Evolutionary conservation across 1,139 yeast species (phyloP).

Genomic region (Blastobotrys persicus): DNA sequence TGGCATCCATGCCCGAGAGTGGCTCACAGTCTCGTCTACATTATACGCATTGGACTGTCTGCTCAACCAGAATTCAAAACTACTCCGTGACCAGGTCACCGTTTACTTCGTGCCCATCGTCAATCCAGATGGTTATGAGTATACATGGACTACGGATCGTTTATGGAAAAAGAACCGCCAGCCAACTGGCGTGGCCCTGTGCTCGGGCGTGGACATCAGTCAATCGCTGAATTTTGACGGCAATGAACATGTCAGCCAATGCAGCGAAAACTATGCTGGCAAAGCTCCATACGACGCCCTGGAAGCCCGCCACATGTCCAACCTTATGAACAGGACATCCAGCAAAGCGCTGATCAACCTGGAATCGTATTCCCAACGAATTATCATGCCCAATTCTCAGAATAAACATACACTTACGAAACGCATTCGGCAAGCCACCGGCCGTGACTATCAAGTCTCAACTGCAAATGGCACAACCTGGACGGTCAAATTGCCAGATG

Average conservation of each 20-base stretch:
- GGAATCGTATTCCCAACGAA: constrained; percentile 82
- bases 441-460: constrained; percentile 54
- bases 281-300: constrained; percentile 71
- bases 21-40: constrained; percentile 76
- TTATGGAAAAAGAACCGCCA: constrained; percentile 91
- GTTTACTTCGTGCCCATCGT: constrained; percentile 76
- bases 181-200: constrained; percentile 60
- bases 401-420: constrained; percentile 14
- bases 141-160: constrained; percentile 76
- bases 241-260: constrained; percentile 47
- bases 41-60: constrained; percentile 60
- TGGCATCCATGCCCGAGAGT: constrained; percentile 88
- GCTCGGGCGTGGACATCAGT: constrained; percentile 84
- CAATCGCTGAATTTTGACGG: constrained; percentile 53
- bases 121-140: constrained; percentile 89
- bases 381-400: constrained; percentile 40
- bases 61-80: constrained; percentile 45
- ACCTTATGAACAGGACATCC: constrained; percentile 53
- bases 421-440: constrained; percentile 21
- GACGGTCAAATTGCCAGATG: constrained; percentile 76
- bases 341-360: constrained; percentile 72
- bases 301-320: constrained; percentile 65
- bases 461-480: constrained; percentile 58
- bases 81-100: constrained; percentile 52
- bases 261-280: constrained; percentile 60